These are phyloP conservation scores for Penicillium olsonii DNA, from an alignment of 2,329 filamentous ascomycete species.

Conservation along the genomic window DNA sequence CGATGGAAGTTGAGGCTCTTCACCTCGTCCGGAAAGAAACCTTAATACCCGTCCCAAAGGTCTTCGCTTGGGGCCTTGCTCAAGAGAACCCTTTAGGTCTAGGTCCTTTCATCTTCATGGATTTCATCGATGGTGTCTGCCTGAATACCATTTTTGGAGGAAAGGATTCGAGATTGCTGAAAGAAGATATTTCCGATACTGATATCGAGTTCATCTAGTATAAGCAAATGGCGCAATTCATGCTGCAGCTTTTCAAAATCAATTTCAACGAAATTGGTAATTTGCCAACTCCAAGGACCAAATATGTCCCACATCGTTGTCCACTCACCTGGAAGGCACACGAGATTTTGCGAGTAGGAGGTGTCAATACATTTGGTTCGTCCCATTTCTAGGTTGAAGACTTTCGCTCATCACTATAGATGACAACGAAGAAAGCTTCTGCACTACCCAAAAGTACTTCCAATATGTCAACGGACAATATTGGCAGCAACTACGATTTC, in stretches of 20 bases:
- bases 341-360: slow-evolving; percentile 30
- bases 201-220: slow-evolving; percentile 26
- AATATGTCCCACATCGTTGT: slow-evolving; percentile 15
- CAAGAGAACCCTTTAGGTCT: slow-evolving; percentile 26
- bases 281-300: slow-evolving; percentile 21
- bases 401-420: background rate
- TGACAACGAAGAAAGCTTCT: too few species aligned
- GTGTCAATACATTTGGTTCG: slow-evolving; percentile 31
- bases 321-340: slow-evolving; percentile 37
- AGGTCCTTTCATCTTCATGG: slow-evolving; percentile 33
- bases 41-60: slow-evolving; percentile 20
- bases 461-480: background rate
- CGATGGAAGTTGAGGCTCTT: slow-evolving; percentile 31
- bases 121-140: slow-evolving; percentile 29
- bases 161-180: slow-evolving; percentile 44
- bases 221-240: slow-evolving; percentile 27
- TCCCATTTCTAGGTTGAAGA: slow-evolving; percentile 13
- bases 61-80: slow-evolving; percentile 30
- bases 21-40: slow-evolving; percentile 24
- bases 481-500: background rate
- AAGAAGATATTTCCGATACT: slow-evolving; percentile 28
- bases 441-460: background rate
- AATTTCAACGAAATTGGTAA: slow-evolving; percentile 32
- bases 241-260: slow-evolving; percentile 31
- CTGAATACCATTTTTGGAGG: slow-evolving; percentile 25